These are phyloP conservation scores for Podaxis sp. DNA, from an alignment of 768 basidiomycete species.

Conservation along the genomic window DNA sequence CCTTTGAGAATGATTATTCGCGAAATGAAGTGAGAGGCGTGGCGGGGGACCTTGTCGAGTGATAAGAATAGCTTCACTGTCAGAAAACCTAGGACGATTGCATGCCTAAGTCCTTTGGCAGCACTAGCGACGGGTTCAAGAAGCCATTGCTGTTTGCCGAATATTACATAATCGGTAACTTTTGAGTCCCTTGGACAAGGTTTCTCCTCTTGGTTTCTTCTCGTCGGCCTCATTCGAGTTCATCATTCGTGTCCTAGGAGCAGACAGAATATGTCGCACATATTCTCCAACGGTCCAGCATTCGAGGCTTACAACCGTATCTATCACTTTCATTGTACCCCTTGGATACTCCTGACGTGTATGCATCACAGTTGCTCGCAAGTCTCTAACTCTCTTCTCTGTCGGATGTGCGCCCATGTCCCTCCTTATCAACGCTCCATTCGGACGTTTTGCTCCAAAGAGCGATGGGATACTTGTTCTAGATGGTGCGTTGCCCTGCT, in stretches of 20 bases:
- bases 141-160: no score
- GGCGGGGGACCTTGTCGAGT: no score
- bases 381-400: conserved; percentile 42
- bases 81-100: no score
- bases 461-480: conserved; percentile 38
- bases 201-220: neutral
- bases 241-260: neutral
- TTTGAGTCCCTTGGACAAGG: neutral
- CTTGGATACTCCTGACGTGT: neutral
- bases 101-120: no score
- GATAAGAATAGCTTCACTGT: no score
- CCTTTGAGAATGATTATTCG: no score
- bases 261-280: neutral
- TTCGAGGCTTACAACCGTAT: conserved; percentile 2
- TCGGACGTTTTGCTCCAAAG: conserved; percentile 69
- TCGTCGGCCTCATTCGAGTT: neutral
- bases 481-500: neutral
- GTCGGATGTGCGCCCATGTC: conserved; percentile 28
- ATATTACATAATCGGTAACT: neutral
- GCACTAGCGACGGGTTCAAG: no score
- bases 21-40: no score
- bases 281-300: conserved; percentile 3
- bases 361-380: conserved; percentile 20
- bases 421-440: conserved; percentile 68
- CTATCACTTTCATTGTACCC: neutral